Evolutionary conservation across 2,329 filamentous ascomycete species (phyloP), one percentile per base, ranked within the genome.

Genomic region (Ceratocystis cubensis): DNA sequence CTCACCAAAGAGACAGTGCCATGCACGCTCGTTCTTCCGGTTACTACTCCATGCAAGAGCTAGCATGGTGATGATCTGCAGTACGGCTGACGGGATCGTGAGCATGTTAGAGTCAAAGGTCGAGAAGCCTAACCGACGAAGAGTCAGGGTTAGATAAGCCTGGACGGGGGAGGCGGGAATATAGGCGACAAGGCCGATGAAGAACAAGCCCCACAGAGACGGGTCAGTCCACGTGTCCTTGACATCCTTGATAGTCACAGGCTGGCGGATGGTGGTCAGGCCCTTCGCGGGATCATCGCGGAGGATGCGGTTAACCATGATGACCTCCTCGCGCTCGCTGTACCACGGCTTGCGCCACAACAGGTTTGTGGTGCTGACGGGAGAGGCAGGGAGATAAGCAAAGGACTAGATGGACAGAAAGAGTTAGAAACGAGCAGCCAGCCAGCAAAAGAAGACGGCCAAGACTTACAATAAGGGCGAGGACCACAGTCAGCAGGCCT

Each of bases 401-500:
- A 80, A 82, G 0, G 83, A 83, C 65, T 67, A 50, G 37, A n/a
- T 41, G 17, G 2, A 22, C 13, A 22, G 22, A 37, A 6, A 65
- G 25, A 63, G 17, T 4, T 15, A 64, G 17, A 41, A 25, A 22
- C 20, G 15, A 20, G n/a, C 5, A 53, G 10, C 10, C 37, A 15
- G 37, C 3, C 37, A n/a, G 22, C 13, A 5, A 65, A 6, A 63
- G n/a, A 8, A 22, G 57, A 28, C 15, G 13, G 15, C 6, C 8
- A 8, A 33, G 15, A 64, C 65, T 67, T 41, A 67, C 65, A 37
- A 67, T 48, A 3, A 86, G 67, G 0, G 87, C 88, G 5, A 89
- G 79, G 1, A 89, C 1, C 1, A 89, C 78, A 0, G 88, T 91
- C 0, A 82, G 78, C 0, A 90, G 75, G 3, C 88, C 88, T 75